phyloP scores from a whole-genome alignment of 805 yeast genomes.

The Hanseniaspora valbyensis region DNA sequence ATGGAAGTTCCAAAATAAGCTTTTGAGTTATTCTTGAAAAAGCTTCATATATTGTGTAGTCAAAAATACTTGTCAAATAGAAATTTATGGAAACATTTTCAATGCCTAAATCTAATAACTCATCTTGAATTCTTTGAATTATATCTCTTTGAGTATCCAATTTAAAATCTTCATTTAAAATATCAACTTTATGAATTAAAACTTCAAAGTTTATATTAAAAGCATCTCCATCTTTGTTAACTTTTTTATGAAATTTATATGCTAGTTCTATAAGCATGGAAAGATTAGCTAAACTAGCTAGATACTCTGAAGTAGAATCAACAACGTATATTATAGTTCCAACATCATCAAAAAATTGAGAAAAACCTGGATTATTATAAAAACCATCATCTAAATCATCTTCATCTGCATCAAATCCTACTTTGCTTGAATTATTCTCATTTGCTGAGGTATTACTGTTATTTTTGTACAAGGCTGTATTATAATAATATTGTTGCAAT shows the following conservation, averaged over 20 bases:
- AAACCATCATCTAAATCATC: constrained; percentile 11
- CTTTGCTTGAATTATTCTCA: neutral
- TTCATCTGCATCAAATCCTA: neutral
- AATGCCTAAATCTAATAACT: constrained; percentile 73
- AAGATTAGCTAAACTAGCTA: constrained; percentile 79
- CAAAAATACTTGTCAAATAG: constrained; percentile 87
- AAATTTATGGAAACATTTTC: constrained; percentile 82
- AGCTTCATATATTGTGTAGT: constrained; percentile 92
- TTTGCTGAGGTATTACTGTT: neutral
- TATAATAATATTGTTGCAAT: constrained; percentile 9
- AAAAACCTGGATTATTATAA: constrained; percentile 10
- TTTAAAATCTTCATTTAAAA: constrained; percentile 84
- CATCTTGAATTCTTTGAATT: constrained; percentile 92
- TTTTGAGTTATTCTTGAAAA: constrained; percentile 88
- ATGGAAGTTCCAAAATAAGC: constrained; percentile 76
- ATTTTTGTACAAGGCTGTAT: neutral
- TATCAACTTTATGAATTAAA: constrained; percentile 90
- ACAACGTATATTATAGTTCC: constrained; percentile 91
- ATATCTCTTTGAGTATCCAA: constrained; percentile 93
- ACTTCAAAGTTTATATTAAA: constrained; percentile 42
- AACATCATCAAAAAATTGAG: constrained; percentile 61
- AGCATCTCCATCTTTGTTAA: constrained; percentile 42
- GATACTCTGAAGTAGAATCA: constrained; percentile 90
- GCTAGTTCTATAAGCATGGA: constrained; percentile 84
- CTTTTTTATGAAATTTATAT: constrained; percentile 66